Conservation (phyloP, 2,329 filamentous ascomycete species). For the Bipolaris zeicola region DNA sequence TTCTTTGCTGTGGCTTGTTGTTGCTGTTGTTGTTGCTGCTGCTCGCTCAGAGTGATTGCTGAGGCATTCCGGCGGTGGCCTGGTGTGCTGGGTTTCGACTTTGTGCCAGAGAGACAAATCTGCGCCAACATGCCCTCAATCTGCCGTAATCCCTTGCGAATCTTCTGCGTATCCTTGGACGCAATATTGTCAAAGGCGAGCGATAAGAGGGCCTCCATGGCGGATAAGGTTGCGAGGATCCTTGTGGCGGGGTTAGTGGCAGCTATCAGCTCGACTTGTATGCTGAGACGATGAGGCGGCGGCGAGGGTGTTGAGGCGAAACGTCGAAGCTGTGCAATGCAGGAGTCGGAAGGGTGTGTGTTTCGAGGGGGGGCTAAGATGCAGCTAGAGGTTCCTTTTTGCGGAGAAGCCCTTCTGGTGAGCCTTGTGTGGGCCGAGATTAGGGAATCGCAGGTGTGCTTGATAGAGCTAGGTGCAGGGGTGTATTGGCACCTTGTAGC, state of each 20-base stretch:
- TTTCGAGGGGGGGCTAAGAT: slow-evolving; percentile 24
- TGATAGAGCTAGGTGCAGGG: slow-evolving; percentile 11
- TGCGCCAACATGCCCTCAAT: slow-evolving; percentile 93
- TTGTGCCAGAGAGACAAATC: slow-evolving; percentile 75
- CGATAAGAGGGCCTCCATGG: slow-evolving; percentile 89
- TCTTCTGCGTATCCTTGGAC: slow-evolving; percentile 85
- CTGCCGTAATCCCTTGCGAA: slow-evolving; percentile 91
- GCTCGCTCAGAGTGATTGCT: slow-evolving; percentile 43
- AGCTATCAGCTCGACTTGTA: slow-evolving; percentile 8
- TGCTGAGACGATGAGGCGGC: slow-evolving; percentile 10
- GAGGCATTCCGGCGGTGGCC: slow-evolving; percentile 46
- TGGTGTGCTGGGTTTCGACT: slow-evolving; percentile 40
- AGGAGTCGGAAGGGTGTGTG: slow-evolving; percentile 24
- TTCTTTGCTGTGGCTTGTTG: slow-evolving; percentile 47
- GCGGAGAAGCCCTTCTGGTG: slow-evolving; percentile 35
- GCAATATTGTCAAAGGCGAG: slow-evolving; percentile 96
- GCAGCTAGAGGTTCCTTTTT: slow-evolving; percentile 36
- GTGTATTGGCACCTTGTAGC: slow-evolving; percentile 12
- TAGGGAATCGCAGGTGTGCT: slow-evolving; percentile 20
- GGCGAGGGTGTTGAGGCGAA: slow-evolving; percentile 17
- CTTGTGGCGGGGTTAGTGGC: slow-evolving; percentile 11
- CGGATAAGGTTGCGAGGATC: slow-evolving; percentile 13
- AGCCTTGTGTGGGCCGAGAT: slow-evolving; percentile 32
- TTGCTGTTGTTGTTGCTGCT: slow-evolving; percentile 36
- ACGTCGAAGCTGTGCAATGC: slow-evolving; percentile 20